Base-by-base conservation (phyloP, 768 basidiomycete genomes). In the Podaxis sp. region DNA sequence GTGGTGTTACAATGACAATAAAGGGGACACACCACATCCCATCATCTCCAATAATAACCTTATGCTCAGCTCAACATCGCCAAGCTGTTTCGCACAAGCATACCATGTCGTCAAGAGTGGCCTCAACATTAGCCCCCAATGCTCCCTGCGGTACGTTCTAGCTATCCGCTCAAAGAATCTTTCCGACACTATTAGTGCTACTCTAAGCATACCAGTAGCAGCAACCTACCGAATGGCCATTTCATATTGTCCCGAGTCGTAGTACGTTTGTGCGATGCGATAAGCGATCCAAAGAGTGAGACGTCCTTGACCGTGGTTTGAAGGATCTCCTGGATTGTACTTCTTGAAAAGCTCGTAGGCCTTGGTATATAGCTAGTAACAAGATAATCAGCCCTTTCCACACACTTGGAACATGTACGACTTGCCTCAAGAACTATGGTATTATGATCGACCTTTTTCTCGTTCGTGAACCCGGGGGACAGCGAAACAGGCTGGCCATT, bases 111-210 rank as follows among this genome's bases (percentile, higher is more conserved):
- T 77, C 49, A 96, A 79, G 11, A 97, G 83, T 7, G 92, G 86
- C 53, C 81, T 80, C 15, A 96, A 80, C 76, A 97, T 82, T 0
- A 82, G 70, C 8, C 79, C 77, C 95, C 95, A 98, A 55, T 82
- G 79, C 72, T 98, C 95, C 55, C 85, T 79, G n/a, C 90, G 85
- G 70, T 97, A 98, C 0, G 88, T 90, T 71, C 86, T 90, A 1
- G 91, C 89, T 63, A 98, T 96, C 13, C 95, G 87, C 70, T 96
- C 96, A 72, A 94, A 94, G 76, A 96, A 98, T 52, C 93, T 96
- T 65, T 15, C 41, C 25, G n/a, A 3, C n/a, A 49, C 40, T 56
- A n/a, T 55, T 47, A 60, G 29, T 36, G 53, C 46, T 47, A 19
- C 3, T 43, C 3, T 13, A 49, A 24, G 25, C 22, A 40, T 22